These are phyloP conservation scores for Eucalyptus globulus DNA, from an alignment of 345 rosid species.

Conservation along the genomic window DNA sequence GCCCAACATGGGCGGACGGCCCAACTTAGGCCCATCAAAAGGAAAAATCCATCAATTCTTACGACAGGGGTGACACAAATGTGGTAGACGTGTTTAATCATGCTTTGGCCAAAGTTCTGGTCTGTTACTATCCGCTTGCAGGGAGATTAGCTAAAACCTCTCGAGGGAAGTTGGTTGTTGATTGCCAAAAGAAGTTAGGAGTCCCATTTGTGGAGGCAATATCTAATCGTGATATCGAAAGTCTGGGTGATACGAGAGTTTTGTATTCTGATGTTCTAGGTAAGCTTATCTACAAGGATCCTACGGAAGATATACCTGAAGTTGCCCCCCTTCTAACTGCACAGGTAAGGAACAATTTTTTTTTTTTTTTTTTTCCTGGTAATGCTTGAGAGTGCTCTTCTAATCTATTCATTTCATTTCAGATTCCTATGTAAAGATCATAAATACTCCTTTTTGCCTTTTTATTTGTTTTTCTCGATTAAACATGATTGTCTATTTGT, in stretches of 20 bases:
- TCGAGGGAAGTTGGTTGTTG: constrained; percentile 13
- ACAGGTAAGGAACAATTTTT: not conserved
- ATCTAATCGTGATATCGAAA: constrained; percentile 6
- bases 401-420: too few species aligned
- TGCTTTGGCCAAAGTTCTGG: constrained; percentile 39
- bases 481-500: too few species aligned
- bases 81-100: constrained; percentile 1
- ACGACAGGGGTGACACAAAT: too few species aligned
- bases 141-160: constrained; percentile 30
- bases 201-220: not conserved
- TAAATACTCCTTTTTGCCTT: too few species aligned
- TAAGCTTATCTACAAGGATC: not conserved
- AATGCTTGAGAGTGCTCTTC: too few species aligned
- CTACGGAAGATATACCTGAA: not conserved
- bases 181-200: constrained; percentile 14
- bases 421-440: too few species aligned
- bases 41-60: too few species aligned
- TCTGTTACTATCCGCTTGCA: constrained; percentile 44
- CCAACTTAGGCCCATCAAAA: too few species aligned
- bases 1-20: too few species aligned
- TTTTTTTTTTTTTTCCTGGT: not conserved
- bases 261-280: not conserved
- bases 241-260: not conserved
- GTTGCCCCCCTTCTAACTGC: not conserved
- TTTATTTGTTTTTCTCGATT: too few species aligned